Percentiles rank a stretch among this genome's conserved stretches.
phyloP scores from a whole-genome alignment of 192 early-diverging fungal species.

The Dispira simplex region DNA sequence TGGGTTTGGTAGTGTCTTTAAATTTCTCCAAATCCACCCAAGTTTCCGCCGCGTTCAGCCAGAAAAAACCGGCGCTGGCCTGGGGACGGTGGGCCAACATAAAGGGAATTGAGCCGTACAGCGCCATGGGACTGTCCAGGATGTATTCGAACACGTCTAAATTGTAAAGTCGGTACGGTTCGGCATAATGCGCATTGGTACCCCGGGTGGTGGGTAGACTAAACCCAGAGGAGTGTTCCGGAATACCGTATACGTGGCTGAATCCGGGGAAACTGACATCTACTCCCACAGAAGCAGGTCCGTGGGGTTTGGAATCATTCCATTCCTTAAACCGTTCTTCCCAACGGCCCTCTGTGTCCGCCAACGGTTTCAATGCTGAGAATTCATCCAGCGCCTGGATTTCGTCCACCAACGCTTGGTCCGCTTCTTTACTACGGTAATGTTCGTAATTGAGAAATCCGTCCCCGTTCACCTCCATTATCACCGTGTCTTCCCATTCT shows the following conservation, averaged over 20 bases:
- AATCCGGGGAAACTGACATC: slow-evolving; percentile 82
- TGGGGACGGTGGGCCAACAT: slow-evolving; percentile 79
- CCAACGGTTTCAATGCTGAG: not conserved
- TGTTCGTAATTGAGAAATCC: slow-evolving; percentile 80
- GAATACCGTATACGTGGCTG: slow-evolving; percentile 86
- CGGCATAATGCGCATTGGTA: slow-evolving; percentile 54
- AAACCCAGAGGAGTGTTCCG: slow-evolving; percentile 81
- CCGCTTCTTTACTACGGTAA: slow-evolving; percentile 20
- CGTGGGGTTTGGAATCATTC: slow-evolving; percentile 87
- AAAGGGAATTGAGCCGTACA: slow-evolving; percentile 91
- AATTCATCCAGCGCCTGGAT: not conserved
- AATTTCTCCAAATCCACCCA: slow-evolving; percentile 90
- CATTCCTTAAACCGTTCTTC: slow-evolving; percentile 79
- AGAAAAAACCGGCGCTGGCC: slow-evolving; percentile 63
- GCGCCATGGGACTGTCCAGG: slow-evolving; percentile 86
- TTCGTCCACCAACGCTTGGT: slow-evolving; percentile 16
- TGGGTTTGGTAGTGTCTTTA: slow-evolving; percentile 16
- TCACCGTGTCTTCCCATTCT: slow-evolving; percentile 5
- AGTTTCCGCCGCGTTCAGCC: slow-evolving; percentile 92
- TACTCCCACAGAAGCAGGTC: slow-evolving; percentile 85
- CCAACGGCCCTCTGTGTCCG: slow-evolving; percentile 45
- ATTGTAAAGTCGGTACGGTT: slow-evolving; percentile 96
- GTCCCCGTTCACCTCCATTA: slow-evolving; percentile 65
- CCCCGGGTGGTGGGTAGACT: slow-evolving; percentile 77
- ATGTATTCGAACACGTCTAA: slow-evolving; percentile 98